These are phyloP conservation scores for Boechera divaricarpa DNA, from an alignment of 345 rosid genomes.

Conservation along the genomic window DNA sequence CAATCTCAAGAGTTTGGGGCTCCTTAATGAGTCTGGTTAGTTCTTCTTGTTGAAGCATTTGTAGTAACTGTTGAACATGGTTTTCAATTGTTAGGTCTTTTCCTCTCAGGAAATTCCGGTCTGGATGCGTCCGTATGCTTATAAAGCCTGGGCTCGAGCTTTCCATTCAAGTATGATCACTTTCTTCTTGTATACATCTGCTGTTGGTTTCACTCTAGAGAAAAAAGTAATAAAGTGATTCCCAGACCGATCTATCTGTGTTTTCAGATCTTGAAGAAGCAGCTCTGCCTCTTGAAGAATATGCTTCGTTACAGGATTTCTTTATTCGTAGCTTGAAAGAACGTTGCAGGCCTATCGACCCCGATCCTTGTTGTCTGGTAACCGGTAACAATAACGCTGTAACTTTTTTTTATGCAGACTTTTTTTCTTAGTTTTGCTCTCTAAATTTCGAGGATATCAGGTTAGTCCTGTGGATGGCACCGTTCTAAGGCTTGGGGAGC, in stretches of 20 bases:
- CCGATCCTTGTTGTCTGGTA: conserved; percentile 92
- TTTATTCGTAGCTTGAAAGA: conserved; percentile 85
- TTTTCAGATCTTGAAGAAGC: conserved; percentile 84
- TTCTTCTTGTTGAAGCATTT: conserved; percentile 24
- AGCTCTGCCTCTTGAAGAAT: conserved; percentile 82
- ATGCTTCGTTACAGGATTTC: conserved; percentile 81
- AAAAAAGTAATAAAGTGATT: background rate
- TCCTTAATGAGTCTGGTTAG: conserved; percentile 71
- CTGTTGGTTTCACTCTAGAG: background rate
- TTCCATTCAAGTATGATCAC: conserved; percentile 79
- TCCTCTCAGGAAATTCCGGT: conserved; percentile 75
- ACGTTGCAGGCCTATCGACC: conserved; percentile 88
- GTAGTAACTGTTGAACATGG: background rate
- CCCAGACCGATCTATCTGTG: conserved; percentile 26
- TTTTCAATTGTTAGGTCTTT: conserved; percentile 38
- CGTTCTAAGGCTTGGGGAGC: conserved; percentile 80
- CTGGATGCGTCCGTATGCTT: conserved; percentile 81
- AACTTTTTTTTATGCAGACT: conserved; percentile 34
- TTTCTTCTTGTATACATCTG: conserved; percentile 24
- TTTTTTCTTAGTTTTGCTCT: conserved; percentile 22
- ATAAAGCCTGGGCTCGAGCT: conserved; percentile 94
- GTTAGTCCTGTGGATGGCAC: conserved; percentile 97
- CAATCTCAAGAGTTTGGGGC: conserved; percentile 94
- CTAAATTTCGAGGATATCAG: conserved; percentile 48
- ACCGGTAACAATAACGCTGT: conserved; percentile 70